Evolutionary conservation across 768 basidiomycete genomes (phyloP).

Genomic region (Trametes villosa): DNA sequence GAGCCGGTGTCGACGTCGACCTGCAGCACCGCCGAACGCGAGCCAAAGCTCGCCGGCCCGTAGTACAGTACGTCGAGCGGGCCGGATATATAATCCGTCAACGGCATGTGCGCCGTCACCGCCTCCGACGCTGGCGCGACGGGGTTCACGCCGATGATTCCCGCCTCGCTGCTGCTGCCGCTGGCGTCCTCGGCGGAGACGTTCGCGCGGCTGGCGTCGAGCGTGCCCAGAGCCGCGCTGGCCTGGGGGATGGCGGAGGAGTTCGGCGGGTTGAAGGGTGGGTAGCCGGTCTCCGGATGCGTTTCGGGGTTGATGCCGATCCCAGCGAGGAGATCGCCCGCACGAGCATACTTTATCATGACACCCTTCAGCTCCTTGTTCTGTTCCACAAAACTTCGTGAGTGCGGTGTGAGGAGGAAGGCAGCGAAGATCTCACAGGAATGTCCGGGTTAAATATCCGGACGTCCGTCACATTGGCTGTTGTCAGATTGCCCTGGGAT

Average conservation of each 20-base stretch:
- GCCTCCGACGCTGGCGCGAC: constrained; percentile 28
- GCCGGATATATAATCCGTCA: constrained; percentile 46
- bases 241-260: not conserved
- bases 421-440: constrained; percentile 21
- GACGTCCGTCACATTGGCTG: not conserved
- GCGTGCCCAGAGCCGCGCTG: not conserved
- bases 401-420: not conserved
- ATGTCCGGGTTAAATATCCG: constrained; percentile 29
- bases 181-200: not conserved
- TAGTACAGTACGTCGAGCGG: constrained; percentile 53
- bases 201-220: not conserved
- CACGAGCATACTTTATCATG: constrained; percentile 37
- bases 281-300: constrained; percentile 30
- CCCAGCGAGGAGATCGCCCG: constrained; percentile 34
- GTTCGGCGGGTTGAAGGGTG: constrained; percentile 26
- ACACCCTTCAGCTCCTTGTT: constrained; percentile 35
- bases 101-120: constrained; percentile 31
- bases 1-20: constrained; percentile 74
- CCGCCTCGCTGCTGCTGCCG: not conserved
- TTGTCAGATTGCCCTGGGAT: not conserved
- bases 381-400: not conserved
- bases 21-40: constrained; percentile 52
- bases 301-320: constrained; percentile 37
- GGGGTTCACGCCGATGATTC: constrained; percentile 14
- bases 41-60: constrained; percentile 54